phyloP scores from a whole-genome alignment of 23 red algal genomes.

The Gracilaria gracilis region DNA sequence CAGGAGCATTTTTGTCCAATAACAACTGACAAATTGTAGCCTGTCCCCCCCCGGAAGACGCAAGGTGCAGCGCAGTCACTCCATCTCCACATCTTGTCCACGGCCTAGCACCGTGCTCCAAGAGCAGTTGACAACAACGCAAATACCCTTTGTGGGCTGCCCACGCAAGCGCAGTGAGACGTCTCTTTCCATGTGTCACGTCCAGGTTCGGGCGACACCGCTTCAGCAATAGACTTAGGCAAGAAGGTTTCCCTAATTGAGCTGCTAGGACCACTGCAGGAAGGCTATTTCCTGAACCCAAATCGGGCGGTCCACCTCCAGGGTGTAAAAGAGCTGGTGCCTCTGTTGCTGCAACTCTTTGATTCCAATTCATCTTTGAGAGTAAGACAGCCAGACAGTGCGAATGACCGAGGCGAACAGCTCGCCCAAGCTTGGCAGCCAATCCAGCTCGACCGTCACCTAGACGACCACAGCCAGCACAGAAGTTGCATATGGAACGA shows the following conservation, averaged over 20 bases:
- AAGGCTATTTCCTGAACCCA: conserved; percentile 54
- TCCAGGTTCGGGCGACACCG: conserved; percentile 82
- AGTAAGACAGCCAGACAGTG: conserved; percentile 87
- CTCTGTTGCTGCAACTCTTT: conserved; percentile 85
- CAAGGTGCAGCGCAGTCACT: conserved; percentile 90
- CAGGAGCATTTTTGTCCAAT: conserved; percentile 57
- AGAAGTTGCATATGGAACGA: conserved; percentile 69
- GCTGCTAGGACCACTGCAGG: conserved; percentile 86
- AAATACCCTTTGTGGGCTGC: conserved; percentile 91
- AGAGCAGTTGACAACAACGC: conserved; percentile 77
- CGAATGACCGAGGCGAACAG: conserved; percentile 80
- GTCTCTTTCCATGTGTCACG: conserved; percentile 70
- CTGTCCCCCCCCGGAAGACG: conserved; percentile 77
- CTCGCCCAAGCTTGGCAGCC: conserved; percentile 81
- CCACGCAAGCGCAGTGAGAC: conserved; percentile 85
- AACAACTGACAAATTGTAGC: conserved; percentile 61
- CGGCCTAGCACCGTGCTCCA: conserved; percentile 67
- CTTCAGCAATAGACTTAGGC: conserved; percentile 70
- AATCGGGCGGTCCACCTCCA: conserved; percentile 55
- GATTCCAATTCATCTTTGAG: conserved; percentile 85
- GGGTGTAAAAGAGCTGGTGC: conserved; percentile 78
- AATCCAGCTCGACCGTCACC: conserved; percentile 78
- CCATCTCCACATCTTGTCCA: conserved; percentile 83
- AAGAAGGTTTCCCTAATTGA: conserved; percentile 84
- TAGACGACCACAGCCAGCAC: conserved; percentile 63